Conservation (phyloP, 805 yeast species). For the Zygosaccharomyces bailii region DNA sequence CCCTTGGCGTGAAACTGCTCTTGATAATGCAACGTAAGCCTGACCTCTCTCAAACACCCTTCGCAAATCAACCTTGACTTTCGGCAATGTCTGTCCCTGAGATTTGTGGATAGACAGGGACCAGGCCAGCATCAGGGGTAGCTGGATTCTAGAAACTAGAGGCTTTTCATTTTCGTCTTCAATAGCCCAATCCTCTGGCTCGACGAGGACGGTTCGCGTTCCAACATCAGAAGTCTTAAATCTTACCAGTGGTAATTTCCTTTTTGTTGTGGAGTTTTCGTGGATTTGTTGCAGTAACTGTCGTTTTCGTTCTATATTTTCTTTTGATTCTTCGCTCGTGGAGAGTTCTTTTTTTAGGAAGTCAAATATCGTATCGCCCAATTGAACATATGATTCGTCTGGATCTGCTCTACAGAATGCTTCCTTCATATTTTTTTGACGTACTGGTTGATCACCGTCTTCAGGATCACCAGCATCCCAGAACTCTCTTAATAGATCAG, state of each 20-base stretch:
- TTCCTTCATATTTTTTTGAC: conserved; percentile 27
- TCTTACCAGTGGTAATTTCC: conserved; percentile 70
- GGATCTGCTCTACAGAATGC: conserved; percentile 20
- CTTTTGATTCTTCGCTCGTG: conserved; percentile 27
- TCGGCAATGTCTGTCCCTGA: conserved; percentile 84
- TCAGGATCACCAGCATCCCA: conserved; percentile 23
- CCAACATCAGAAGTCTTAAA: conserved; percentile 70
- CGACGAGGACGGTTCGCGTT: conserved; percentile 70
- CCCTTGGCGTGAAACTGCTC: conserved; percentile 82
- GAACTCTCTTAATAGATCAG: conserved; percentile 20
- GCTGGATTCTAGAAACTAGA: conserved; percentile 68
- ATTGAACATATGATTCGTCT: conserved; percentile 13
- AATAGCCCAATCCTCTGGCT: conserved; percentile 76
- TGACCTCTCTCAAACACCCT: conserved; percentile 87
- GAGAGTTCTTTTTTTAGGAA: conserved; percentile 38
- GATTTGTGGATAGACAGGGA: conserved; percentile 93
- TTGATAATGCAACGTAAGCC: conserved; percentile 90
- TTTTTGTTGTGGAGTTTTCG: conserved; percentile 40
- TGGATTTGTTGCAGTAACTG: conserved; percentile 43
- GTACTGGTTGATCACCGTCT: conserved; percentile 15
- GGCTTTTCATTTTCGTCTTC: conserved; percentile 70
- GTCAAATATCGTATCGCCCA: conserved; percentile 50
- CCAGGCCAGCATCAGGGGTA: conserved; percentile 94
- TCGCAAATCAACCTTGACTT: conserved; percentile 72
- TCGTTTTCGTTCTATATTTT: conserved; percentile 47